phyloP scores from a whole-genome alignment of 192 early-diverging fungal genomes.

The Neocallimastix lanati region DNA sequence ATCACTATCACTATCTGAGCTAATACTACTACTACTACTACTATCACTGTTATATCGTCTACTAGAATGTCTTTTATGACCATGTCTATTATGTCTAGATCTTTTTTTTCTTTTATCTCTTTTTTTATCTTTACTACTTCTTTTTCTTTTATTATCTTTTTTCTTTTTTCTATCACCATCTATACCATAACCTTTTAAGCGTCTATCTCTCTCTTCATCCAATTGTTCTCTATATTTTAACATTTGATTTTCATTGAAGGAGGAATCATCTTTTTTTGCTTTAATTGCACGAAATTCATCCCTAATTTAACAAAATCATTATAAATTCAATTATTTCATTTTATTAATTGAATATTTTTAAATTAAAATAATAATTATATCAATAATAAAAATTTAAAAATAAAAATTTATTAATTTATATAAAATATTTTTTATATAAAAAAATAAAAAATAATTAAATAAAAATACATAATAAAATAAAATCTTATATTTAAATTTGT shows the following conservation, averaged over 20 bases:
- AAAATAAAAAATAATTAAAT: too few relatives aligned
- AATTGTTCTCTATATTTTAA: background rate
- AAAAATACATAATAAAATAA: too few relatives aligned
- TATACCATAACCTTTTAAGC: background rate
- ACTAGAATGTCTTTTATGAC: background rate
- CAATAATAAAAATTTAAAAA: background rate
- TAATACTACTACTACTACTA: background rate
- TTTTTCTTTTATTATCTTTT: background rate
- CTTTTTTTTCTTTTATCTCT: background rate
- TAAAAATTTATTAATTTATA: background rate
- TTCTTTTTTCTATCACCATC: background rate
- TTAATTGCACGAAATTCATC: background rate
- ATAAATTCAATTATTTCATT: too few relatives aligned
- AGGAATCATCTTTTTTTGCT: background rate
- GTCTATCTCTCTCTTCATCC: background rate
- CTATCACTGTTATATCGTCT: background rate
- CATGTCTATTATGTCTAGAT: background rate
- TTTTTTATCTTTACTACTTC: background rate
- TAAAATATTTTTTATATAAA: too few relatives aligned
- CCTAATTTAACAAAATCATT: too few relatives aligned
- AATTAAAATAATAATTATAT: too few relatives aligned
- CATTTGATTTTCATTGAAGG: background rate
- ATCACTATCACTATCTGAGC: background rate
- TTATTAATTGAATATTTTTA: too few relatives aligned
- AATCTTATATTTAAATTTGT: too few relatives aligned